Evolutionary conservation across 2,329 filamentous ascomycete genomes (phyloP), one percentile per base, ranked within the genome.

Genomic region (Cladosporium sp.): DNA sequence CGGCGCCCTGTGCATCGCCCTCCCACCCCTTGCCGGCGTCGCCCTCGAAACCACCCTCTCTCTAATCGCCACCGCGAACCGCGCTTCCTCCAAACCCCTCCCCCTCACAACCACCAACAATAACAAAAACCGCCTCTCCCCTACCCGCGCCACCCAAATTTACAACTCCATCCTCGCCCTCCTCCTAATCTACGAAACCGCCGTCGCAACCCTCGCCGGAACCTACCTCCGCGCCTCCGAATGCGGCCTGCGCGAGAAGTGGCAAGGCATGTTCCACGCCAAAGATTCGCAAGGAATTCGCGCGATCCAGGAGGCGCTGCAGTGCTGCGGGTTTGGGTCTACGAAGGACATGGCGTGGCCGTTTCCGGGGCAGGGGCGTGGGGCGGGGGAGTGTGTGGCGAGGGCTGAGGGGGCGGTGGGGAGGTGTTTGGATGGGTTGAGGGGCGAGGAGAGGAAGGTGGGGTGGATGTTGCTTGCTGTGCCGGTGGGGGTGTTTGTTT

Each of bases 271-370:
- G 65, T 91, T 81, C 70, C 74, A 69, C 0, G 69, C 71, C 0
- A 86, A 88, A 66, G 79, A 90, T 63, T 80, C 68, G 0, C 71
- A 72, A 5, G 75, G 80, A 1, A 84, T 92, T 65, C 79, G 82
- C 49, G 75, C 77, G 1, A 88, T 92, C 59, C 90, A 92, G 71
- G 87, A 92, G 72, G 75, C 82, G 0, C 83, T 91, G 34, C 73
- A 83, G 8, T 92, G 90, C 78, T 92, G 90, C 69, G 90, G 90
- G 0, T 79, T 91, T 36, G 81, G 81, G 64, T 83, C 80, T 5
- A 73, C 86, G 30, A 76, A 73, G 32, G 88, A 92, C 71, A 85
- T 84, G 69, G 84, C 85, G 0, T 91, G 84, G 79, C 90, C 89
- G 0, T 91, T 90, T 66, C 80, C 80, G 62, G 64, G 78, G 63